These are phyloP conservation scores for Glycine latifolia DNA, from an alignment of 306 rosid genomes.

Conservation along the genomic window DNA sequence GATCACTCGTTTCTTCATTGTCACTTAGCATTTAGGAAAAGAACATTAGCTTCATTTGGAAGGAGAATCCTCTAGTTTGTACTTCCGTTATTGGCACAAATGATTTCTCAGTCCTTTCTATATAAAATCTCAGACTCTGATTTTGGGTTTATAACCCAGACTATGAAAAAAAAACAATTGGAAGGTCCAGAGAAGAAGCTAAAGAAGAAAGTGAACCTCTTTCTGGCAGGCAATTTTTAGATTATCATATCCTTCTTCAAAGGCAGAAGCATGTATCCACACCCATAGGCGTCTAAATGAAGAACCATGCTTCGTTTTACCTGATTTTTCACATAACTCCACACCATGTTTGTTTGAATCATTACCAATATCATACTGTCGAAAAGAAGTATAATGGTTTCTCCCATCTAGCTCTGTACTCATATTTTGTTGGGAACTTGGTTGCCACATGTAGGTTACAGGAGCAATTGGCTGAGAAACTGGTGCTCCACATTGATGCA, in stretches of 20 bases:
- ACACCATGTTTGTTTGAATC: conserved; percentile 32
- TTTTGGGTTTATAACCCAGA: not conserved
- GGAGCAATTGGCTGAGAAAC: conserved; percentile 77
- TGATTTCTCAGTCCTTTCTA: conserved; percentile 1
- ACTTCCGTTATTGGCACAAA: not conserved
- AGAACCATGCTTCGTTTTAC: conserved; percentile 40
- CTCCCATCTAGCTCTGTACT: conserved; percentile 36
- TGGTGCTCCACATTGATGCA: conserved; percentile 64
- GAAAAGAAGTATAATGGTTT: conserved; percentile 22
- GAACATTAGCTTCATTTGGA: not conserved
- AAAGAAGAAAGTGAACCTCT: conserved; percentile 58
- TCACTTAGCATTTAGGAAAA: not conserved
- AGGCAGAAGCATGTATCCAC: conserved; percentile 88
- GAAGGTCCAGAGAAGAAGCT: conserved; percentile 5
- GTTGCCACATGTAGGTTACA: conserved; percentile 81
- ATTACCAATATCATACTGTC: conserved; percentile 33
- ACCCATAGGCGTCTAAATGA: conserved; percentile 78
- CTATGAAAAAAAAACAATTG: not conserved
- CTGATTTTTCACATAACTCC: conserved; percentile 37
- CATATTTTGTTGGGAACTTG: conserved; percentile 47
- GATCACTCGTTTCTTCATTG: not conserved
- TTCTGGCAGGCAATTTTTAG: conserved; percentile 76
- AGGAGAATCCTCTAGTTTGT: not conserved
- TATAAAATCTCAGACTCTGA: not conserved
- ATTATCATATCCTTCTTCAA: conserved; percentile 70